Evolutionary conservation across 2,329 filamentous ascomycete species (phyloP), one percentile per base, ranked within the genome.

Genomic region (Calonectria pteridis): DNA sequence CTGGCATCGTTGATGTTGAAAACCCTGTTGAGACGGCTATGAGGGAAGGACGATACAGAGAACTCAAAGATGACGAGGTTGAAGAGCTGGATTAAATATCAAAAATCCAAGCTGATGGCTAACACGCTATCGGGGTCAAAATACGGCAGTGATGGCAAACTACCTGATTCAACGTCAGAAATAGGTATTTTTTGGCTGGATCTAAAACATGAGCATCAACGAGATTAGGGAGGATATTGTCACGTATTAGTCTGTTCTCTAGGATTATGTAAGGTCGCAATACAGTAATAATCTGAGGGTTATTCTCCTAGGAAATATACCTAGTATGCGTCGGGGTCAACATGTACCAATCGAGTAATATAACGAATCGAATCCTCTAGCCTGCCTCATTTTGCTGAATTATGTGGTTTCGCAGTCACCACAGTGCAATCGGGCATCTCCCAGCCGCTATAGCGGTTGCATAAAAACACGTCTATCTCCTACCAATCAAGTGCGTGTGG

Each of bases 11-110:
- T 37, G 88, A 94, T 76, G 91, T 97, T 18, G 89, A 95, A 83
- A 97, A 97, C 81, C 95, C 95, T 0, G 92, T 97, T 2, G 90
- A 92, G 71, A 87, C 91, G 78, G 94, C 94, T 0, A 85, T 92
- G 70, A 90, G 91, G 58, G 91, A 93, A 76, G 95, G 94, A 0
- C 87, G 92, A 67, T 91, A 96, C 67, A 89, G 95, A 80, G 92
- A 96, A 80, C 81, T 96, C 50, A 79, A 88, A 20, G 90, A 91
- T 68, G 90, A 92, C 73, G 84, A 84, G 26, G 83, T 86, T 16
- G 86, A 87, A 51, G 85, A 88, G 68, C 73, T 86, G 69, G 86
- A 88, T 49, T 81, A 40, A 78, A 18, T 4, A 14, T 11, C 28
- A 40, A 62, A 7, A 20, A 11, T 3, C 26, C 10, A 6, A 10